Evolutionary conservation across 345 rosid genomes (phyloP).

Genomic region (Zanthoxylum bungeanum): DNA sequence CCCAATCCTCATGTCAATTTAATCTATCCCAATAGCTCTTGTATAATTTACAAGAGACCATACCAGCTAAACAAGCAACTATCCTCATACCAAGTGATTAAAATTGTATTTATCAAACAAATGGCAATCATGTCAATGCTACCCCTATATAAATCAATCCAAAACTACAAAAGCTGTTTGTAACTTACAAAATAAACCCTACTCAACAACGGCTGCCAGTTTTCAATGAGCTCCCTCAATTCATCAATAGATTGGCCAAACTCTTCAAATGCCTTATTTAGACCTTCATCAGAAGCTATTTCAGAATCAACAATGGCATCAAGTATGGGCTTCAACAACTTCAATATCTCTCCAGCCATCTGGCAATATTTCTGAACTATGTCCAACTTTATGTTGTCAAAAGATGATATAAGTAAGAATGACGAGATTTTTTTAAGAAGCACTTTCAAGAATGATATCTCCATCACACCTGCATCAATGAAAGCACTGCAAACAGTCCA

Average conservation of each 20-base stretch:
- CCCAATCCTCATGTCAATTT: not conserved
- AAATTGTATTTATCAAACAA: not conserved
- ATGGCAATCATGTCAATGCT: not conserved
- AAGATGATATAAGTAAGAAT: constrained; percentile 59
- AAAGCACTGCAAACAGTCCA: not conserved
- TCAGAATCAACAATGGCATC: constrained; percentile 54
- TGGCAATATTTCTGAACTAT: constrained; percentile 62
- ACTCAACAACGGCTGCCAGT: constrained; percentile 73
- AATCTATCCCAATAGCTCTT: not conserved
- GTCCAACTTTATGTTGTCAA: constrained; percentile 53
- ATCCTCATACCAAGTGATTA: not conserved
- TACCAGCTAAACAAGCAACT: not conserved
- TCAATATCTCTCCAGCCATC: constrained; percentile 75
- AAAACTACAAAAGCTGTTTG: constrained; percentile 2
- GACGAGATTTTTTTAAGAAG: constrained; percentile 65
- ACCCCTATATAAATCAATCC: constrained; percentile 4
- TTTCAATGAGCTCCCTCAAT: constrained; percentile 58
- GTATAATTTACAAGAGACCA: not conserved
- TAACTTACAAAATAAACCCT: constrained; percentile 83
- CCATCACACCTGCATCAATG: constrained; percentile 65
- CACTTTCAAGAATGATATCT: constrained; percentile 60
- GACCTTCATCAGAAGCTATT: constrained; percentile 55
- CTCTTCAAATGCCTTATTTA: constrained; percentile 57
- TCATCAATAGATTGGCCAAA: constrained; percentile 65
- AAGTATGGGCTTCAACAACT: constrained; percentile 70